phyloP scores from a whole-genome alignment of 2,329 filamentous ascomycete genomes.

The Xylaria sp. region DNA sequence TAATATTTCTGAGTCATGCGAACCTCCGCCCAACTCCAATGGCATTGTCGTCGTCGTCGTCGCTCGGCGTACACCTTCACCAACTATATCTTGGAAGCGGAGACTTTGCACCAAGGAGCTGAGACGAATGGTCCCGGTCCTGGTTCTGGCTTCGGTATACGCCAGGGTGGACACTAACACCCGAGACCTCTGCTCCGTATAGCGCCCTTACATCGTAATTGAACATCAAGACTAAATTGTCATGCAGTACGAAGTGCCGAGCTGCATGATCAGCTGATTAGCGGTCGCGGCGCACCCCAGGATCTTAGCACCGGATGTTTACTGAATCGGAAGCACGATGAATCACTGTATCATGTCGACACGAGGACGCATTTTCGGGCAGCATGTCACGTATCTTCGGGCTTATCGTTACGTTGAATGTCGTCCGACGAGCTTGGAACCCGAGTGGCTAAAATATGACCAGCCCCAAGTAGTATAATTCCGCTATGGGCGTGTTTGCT shows the following conservation, averaged over 20 bases:
- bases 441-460: conserved; percentile 21
- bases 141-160: conserved; percentile 15
- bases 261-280: conserved; percentile 39
- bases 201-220: conserved; percentile 21
- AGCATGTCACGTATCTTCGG: conserved; percentile 13
- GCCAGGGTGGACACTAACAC: conserved; percentile 22
- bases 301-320: conserved; percentile 27
- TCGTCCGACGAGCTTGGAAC: conserved; percentile 14
- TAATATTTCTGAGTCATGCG: conserved; percentile 38
- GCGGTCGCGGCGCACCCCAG: conserved; percentile 34
- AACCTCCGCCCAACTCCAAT: conserved; percentile 10
- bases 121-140: conserved; percentile 11
- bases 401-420: conserved; percentile 19
- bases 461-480: conserved; percentile 16
- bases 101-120: conserved; percentile 12
- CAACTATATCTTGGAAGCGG: conserved; percentile 9
- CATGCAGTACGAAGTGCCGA: conserved; percentile 37
- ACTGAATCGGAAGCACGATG: conserved; percentile 26
- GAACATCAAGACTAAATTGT: conserved; percentile 32
- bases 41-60: conserved; percentile 1
- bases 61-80: not conserved
- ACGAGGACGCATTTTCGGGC: conserved; percentile 28
- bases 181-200: conserved; percentile 29
- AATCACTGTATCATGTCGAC: conserved; percentile 27
- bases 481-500: conserved; percentile 17